These are phyloP conservation scores for Eutrema heterophyllum DNA, from an alignment of 345 rosid genomes.

Conservation along the genomic window DNA sequence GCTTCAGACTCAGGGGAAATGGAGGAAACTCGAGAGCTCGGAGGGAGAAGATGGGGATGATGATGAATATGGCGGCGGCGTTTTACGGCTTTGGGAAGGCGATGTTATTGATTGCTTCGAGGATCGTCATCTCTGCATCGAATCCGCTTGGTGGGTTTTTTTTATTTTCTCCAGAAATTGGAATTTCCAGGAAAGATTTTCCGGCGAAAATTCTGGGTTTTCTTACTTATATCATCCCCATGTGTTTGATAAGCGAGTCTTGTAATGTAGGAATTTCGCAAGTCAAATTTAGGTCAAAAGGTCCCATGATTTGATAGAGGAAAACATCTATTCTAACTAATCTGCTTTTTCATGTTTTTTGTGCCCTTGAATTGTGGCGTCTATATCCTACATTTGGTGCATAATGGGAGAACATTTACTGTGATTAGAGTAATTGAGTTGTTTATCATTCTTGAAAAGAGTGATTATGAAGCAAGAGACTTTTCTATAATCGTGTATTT, in stretches of 20 bases:
- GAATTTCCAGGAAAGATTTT: not conserved
- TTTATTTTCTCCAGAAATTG: not conserved
- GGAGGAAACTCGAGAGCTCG: conserved; percentile 44
- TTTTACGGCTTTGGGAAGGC: conserved; percentile 96
- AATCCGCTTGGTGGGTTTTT: conserved; percentile 68
- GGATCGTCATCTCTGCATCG: conserved; percentile 68
- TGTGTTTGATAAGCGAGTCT: too few species aligned
- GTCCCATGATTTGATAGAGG: too few species aligned
- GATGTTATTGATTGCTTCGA: conserved; percentile 73
- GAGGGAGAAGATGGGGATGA: conserved; percentile 28
- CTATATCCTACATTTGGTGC: too few species aligned
- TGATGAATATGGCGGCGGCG: conserved; percentile 55
- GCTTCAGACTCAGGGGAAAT: conserved; percentile 80
- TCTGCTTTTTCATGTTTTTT: too few species aligned
- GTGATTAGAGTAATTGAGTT: not conserved
- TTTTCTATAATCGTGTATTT: not conserved
- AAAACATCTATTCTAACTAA: too few species aligned
- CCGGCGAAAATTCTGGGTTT: not conserved
- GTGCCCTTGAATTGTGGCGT: too few species aligned
- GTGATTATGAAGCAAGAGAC: conserved; percentile 7
- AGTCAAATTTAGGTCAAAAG: too few species aligned
- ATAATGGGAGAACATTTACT: too few species aligned
- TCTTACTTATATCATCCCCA: too few species aligned
- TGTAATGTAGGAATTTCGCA: too few species aligned
- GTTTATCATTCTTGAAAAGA: conserved; percentile 3